Base-by-base conservation (phyloP, 768 basidiomycete genomes). In the Melanogaster broomeanus region DNA sequence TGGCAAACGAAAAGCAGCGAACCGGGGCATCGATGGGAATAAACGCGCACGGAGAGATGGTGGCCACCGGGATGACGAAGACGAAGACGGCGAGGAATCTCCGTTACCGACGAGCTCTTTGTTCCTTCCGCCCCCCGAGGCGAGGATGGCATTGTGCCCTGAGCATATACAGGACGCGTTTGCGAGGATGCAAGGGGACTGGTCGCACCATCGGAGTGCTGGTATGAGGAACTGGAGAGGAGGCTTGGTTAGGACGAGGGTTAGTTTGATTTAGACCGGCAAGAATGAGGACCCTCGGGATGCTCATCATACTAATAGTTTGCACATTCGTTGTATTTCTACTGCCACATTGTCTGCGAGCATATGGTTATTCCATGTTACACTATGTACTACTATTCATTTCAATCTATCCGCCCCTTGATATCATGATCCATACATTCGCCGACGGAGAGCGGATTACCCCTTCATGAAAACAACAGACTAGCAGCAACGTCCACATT, bases 81-180 rank as follows among this genome's bases (percentile, higher is more conserved):
- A 71, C 16, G 70, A 73, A 0, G 86, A 88, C 34, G 73, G 72
- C 13, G 85, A 87, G 7, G 88, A 87, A 51, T 81, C 82, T 44
- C 78, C 83, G 0, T 70, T 89, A 9, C 84, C 88, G 11, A 75
- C 82, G 11, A 87, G 85, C 56, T 80, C 88, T 6, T 63, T 96
- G 39, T 94, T 95, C 69, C 71, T 93, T 28, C 84, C 86, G 2
- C 91, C 93, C 1, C 83, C 88, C 0, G 90, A 93, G 62, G 87
- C 90, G 2, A 74, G 90, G 51, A 90, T 85, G 4, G 82, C 91
- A 0, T 70, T 96, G 41, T 75, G 82, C 22, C 88, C 93, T 0
- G 85, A 91, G 51, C 93, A 96, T 62, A 92, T 96, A 10, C 87
- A 92, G 58, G 92, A 94, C 66, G 94, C 93, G 0, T 96, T 94